Percentiles rank a stretch among this genome's conserved stretches.
Conservation (phyloP, 768 basidiomycete genomes). For the Mycena sanguinolenta region DNA sequence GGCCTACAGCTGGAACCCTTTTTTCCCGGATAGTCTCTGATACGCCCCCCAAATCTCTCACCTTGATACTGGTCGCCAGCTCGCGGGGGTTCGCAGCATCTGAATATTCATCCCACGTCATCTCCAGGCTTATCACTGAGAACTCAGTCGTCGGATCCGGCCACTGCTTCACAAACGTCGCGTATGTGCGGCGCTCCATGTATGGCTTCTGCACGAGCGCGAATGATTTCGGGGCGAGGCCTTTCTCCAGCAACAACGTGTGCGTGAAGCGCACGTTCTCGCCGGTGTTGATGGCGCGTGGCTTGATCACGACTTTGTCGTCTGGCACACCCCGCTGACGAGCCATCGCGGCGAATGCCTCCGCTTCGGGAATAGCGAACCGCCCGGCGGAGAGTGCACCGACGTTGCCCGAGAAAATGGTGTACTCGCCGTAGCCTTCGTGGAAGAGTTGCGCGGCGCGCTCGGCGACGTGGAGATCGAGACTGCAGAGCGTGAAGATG, state of each 20-base stretch:
- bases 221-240: constrained; percentile 9
- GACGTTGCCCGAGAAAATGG: constrained; percentile 34
- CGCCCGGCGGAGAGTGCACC: constrained; percentile 23
- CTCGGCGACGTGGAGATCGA: constrained; percentile 34
- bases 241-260: constrained; percentile 11
- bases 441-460: constrained; percentile 34
- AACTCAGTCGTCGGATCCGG: constrained; percentile 16
- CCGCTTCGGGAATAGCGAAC: constrained; percentile 27
- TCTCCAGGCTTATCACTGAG: constrained; percentile 30
- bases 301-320: constrained; percentile 29
- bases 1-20: constrained; percentile 33
- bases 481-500: constrained; percentile 36
- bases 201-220: constrained; percentile 39
- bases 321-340: constrained; percentile 29
- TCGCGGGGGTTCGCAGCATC: constrained; percentile 31
- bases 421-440: constrained; percentile 21
- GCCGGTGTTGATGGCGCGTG: constrained; percentile 34
- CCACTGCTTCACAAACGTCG: constrained; percentile 39
- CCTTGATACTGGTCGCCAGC: constrained; percentile 34
- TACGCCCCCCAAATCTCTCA: constrained; percentile 35
- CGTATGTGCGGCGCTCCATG: constrained; percentile 39
- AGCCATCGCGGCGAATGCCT: constrained; percentile 31
- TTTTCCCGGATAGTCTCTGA: constrained; percentile 35
- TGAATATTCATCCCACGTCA: constrained; percentile 33
- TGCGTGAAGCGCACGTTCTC: constrained; percentile 37